Conservation (phyloP, 345 rosid species). For the Turritis glabra region DNA sequence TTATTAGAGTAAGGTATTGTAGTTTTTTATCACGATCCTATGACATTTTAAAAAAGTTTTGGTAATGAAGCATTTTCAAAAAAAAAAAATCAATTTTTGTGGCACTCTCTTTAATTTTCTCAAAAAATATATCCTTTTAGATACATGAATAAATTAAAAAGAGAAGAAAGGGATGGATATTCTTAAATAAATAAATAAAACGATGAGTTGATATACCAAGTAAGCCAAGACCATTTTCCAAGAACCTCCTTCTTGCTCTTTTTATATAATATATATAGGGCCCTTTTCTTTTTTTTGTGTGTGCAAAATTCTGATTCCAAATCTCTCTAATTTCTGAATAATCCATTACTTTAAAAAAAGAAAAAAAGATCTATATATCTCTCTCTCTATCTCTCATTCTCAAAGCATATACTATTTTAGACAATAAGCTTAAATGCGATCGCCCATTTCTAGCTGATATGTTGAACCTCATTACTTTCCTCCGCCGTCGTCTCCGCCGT, state of each 20-base stretch:
- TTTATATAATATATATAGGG: too few relatives aligned
- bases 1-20: too few relatives aligned
- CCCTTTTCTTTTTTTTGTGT: too few relatives aligned
- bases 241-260: slow-evolving; percentile 24
- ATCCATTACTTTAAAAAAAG: too few relatives aligned
- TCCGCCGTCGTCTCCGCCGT: slow-evolving; percentile 69
- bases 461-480: slow-evolving; percentile 61
- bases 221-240: slow-evolving; percentile 20
- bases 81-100: too few relatives aligned
- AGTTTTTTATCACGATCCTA: too few relatives aligned
- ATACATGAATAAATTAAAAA: too few relatives aligned
- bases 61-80: too few relatives aligned
- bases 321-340: neutral
- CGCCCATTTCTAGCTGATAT: slow-evolving; percentile 37
- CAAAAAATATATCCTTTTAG: too few relatives aligned
- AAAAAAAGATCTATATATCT: neutral
- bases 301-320: neutral
- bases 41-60: too few relatives aligned
- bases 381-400: neutral
- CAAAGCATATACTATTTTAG: neutral
- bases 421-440: slow-evolving; percentile 21
- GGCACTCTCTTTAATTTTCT: too few relatives aligned
- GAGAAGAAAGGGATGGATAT: too few relatives aligned
- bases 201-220: slow-evolving; percentile 17
- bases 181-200: neutral